These are phyloP conservation scores for Sicyos edulis DNA, from an alignment of 306 rosid species.

Conservation along the genomic window DNA sequence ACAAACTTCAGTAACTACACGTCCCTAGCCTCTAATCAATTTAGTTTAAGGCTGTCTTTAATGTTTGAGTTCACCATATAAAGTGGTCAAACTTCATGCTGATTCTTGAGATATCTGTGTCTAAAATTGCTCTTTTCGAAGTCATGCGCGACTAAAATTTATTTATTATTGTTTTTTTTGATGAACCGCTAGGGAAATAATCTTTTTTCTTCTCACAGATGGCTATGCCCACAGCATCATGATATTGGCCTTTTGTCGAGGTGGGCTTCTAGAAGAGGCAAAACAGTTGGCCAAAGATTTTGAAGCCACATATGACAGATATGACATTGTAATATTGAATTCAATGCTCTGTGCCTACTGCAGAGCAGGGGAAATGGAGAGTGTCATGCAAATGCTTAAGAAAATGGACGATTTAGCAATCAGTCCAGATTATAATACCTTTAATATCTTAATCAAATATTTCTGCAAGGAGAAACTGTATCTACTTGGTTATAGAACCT, in stretches of 20 bases:
- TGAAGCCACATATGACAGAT: slow-evolving; percentile 58
- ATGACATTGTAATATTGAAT: slow-evolving; percentile 80
- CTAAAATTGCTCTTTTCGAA: neutral
- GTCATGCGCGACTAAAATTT: neutral
- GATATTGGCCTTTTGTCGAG: slow-evolving; percentile 82
- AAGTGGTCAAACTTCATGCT: slow-evolving; percentile 5
- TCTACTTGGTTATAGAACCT: slow-evolving; percentile 68
- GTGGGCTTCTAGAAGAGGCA: slow-evolving; percentile 78
- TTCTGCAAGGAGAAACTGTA: slow-evolving; percentile 78
- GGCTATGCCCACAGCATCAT: slow-evolving; percentile 93
- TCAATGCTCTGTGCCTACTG: slow-evolving; percentile 93
- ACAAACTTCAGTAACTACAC: neutral
- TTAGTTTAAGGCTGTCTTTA: neutral
- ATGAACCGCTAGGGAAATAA: slow-evolving; percentile 15
- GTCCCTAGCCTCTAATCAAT: neutral
- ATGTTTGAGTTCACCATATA: neutral
- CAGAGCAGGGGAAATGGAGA: slow-evolving; percentile 90
- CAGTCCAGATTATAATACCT: slow-evolving; percentile 79
- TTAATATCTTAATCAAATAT: slow-evolving; percentile 70
- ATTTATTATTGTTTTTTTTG: neutral
- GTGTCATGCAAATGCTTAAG: slow-evolving; percentile 80
- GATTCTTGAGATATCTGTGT: slow-evolving; percentile 1
- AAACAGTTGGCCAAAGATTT: slow-evolving; percentile 71
- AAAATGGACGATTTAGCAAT: slow-evolving; percentile 85
- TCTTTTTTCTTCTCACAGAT: slow-evolving; percentile 49